Conservation (phyloP, 805 yeast genomes). For the Starmerella vaccinii region DNA sequence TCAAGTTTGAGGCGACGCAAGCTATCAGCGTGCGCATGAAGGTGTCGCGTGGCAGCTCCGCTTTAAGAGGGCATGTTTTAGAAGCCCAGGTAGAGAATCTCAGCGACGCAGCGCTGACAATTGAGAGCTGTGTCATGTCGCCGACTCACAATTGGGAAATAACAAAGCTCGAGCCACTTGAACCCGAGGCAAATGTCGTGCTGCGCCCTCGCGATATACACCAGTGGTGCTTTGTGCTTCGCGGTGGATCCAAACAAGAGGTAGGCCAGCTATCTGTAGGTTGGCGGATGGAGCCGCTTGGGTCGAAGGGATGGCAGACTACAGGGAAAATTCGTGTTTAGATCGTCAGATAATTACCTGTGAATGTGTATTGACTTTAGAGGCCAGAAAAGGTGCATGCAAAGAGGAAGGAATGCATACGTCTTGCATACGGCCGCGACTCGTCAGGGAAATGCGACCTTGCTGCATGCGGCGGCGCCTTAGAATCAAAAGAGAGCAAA, state of each 20-base stretch:
- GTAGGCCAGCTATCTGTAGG: constrained; percentile 24
- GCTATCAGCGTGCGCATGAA: constrained; percentile 29
- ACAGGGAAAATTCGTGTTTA: constrained; percentile 18
- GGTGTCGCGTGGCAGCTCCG: constrained; percentile 19
- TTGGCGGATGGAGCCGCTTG: constrained; percentile 34
- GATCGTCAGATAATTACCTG: not conserved
- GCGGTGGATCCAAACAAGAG: constrained; percentile 17
- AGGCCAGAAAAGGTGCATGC: too few relatives aligned
- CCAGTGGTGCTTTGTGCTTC: constrained; percentile 26
- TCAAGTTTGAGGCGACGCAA: constrained; percentile 28
- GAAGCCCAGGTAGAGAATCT: constrained; percentile 33
- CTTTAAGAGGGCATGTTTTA: constrained; percentile 17
- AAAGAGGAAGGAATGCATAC: too few relatives aligned
- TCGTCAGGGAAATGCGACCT: too few relatives aligned
- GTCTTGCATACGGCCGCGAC: too few relatives aligned
- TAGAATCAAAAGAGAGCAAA: too few relatives aligned
- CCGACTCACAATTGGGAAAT: constrained; percentile 25
- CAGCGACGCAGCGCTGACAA: constrained; percentile 25
- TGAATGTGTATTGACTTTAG: not conserved
- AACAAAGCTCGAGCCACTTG: constrained; percentile 9
- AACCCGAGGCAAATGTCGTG: constrained; percentile 9
- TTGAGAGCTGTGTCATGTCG: constrained; percentile 27
- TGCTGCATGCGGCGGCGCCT: too few relatives aligned
- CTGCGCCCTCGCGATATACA: constrained; percentile 28
- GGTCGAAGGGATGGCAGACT: constrained; percentile 30